These are phyloP conservation scores for Penicillium expansum DNA, from an alignment of 2,329 filamentous ascomycete species.

Conservation along the genomic window DNA sequence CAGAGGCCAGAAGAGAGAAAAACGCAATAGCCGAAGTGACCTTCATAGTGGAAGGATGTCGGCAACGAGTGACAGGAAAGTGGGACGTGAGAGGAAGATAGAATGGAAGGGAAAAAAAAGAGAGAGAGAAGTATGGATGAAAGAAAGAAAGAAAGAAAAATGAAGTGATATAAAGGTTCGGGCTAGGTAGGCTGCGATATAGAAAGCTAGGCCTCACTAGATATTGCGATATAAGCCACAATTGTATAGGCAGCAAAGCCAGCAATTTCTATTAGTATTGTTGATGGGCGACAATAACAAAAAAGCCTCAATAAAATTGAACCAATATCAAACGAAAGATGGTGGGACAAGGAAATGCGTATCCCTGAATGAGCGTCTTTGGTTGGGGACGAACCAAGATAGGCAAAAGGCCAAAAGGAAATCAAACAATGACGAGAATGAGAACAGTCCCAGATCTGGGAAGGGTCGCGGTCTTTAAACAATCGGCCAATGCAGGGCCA, in stretches of 20 bases:
- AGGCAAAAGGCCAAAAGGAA: slow-evolving; percentile 25
- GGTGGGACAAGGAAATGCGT: slow-evolving; percentile 12
- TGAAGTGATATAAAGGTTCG: slow-evolving; percentile 8
- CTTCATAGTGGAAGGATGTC: slow-evolving; percentile 31
- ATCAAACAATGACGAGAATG: slow-evolving; percentile 12
- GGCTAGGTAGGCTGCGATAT: slow-evolving; percentile 11
- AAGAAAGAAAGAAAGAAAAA: not conserved
- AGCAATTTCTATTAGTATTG: slow-evolving; percentile 12
- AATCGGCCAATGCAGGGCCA: not conserved
- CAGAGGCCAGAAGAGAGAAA: slow-evolving; percentile 46
- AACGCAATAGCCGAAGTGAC: slow-evolving; percentile 23
- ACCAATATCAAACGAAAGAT: slow-evolving; percentile 5
- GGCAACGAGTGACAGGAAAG: slow-evolving; percentile 31
- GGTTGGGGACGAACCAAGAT: slow-evolving; percentile 27
- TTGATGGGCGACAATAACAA: slow-evolving; percentile 17
- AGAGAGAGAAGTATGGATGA: slow-evolving; percentile 2
- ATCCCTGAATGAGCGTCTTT: slow-evolving; percentile 45
- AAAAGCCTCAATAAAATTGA: slow-evolving; percentile 6
- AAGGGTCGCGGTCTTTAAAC: slow-evolving; percentile 3
- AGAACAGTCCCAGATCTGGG: not conserved
- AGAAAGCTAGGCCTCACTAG: slow-evolving; percentile 6
- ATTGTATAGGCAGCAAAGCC: not conserved
- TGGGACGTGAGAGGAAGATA: slow-evolving; percentile 26
- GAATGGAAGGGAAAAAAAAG: slow-evolving; percentile 4
- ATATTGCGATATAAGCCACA: not conserved